These are phyloP conservation scores for Kwoniella sp. DNA, from an alignment of 768 basidiomycete species.

Conservation along the genomic window DNA sequence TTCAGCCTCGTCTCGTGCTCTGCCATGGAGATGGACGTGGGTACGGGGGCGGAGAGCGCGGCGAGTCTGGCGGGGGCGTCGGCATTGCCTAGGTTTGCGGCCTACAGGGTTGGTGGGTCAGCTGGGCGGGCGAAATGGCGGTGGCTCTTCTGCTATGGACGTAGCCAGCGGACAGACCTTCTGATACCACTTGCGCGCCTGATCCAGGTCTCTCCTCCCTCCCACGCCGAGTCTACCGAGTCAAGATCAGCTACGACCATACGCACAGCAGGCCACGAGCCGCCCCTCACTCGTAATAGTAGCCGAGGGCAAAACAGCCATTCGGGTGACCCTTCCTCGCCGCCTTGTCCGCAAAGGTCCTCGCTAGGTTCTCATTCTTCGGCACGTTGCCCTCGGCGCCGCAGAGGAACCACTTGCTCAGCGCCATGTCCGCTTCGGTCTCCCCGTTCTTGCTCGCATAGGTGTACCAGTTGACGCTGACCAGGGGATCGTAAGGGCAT, in stretches of 20 bases:
- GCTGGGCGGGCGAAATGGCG: neutral
- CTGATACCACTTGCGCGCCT: slow-evolving; percentile 74
- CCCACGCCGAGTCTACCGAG: slow-evolving; percentile 69
- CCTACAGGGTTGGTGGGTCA: slow-evolving; percentile 53
- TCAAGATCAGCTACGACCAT: too few relatives aligned
- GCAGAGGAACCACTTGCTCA: slow-evolving; percentile 95
- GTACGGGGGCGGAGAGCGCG: slow-evolving; percentile 62
- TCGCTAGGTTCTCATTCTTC: slow-evolving; percentile 79
- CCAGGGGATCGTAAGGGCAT: slow-evolving; percentile 78
- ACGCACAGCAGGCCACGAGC: too few relatives aligned
- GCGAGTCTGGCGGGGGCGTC: slow-evolving; percentile 72
- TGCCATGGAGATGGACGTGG: slow-evolving; percentile 65
- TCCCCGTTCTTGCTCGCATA: slow-evolving; percentile 71
- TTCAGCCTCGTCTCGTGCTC: slow-evolving; percentile 79
- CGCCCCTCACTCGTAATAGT: slow-evolving; percentile 65
- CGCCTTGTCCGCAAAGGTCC: slow-evolving; percentile 80
- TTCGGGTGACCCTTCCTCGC: slow-evolving; percentile 64
- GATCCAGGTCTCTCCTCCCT: slow-evolving; percentile 54
- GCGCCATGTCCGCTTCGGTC: slow-evolving; percentile 90
- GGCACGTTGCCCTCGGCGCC: slow-evolving; percentile 71
- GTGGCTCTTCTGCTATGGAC: too few relatives aligned
- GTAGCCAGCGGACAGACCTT: slow-evolving; percentile 53
- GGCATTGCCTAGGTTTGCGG: slow-evolving; percentile 68
- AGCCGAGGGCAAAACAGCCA: slow-evolving; percentile 94
- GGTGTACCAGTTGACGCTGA: slow-evolving; percentile 83